These are phyloP conservation scores for Buxus sempervirens DNA, from an alignment of 164 flowering plant species.

Conservation along the genomic window DNA sequence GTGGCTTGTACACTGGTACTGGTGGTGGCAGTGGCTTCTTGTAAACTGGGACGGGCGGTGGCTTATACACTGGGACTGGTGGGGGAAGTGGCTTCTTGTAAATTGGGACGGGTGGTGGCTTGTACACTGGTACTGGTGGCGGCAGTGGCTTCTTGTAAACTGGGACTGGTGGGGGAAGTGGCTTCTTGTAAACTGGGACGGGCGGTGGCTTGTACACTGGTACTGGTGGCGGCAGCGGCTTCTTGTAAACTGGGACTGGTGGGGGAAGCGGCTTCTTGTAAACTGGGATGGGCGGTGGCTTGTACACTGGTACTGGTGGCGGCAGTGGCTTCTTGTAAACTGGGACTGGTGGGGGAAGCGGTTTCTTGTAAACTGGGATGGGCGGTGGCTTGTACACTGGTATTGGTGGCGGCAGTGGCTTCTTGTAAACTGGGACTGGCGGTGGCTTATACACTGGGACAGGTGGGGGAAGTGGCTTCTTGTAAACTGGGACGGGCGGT, in stretches of 20 bases:
- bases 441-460: constrained; percentile 9
- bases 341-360: constrained; percentile 25
- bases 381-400: constrained; percentile 15
- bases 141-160: constrained; percentile 17
- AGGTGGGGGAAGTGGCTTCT: constrained; percentile 15
- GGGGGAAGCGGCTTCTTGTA: constrained; percentile 28
- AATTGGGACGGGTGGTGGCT: constrained; percentile 17
- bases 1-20: constrained; percentile 7
- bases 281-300: constrained; percentile 25
- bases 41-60: no score
- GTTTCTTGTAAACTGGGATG: constrained; percentile 21
- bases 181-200: constrained; percentile 16
- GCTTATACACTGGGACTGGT: constrained; percentile 13
- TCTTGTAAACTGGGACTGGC: constrained; percentile 11
- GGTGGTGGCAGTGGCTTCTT: constrained; percentile 18
- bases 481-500: constrained; percentile 12
- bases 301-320: constrained; percentile 18
- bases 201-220: constrained; percentile 19
- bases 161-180: constrained; percentile 12
- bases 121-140: constrained; percentile 11
- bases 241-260: constrained; percentile 19
- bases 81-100: constrained; percentile 27
- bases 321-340: constrained; percentile 10
- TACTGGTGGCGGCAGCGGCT: constrained; percentile 19
- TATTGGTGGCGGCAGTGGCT: constrained; percentile 20